These are phyloP conservation scores for Achaetomiella virescens DNA, from an alignment of 495 filamentous ascomycete species.

Conservation along the genomic window DNA sequence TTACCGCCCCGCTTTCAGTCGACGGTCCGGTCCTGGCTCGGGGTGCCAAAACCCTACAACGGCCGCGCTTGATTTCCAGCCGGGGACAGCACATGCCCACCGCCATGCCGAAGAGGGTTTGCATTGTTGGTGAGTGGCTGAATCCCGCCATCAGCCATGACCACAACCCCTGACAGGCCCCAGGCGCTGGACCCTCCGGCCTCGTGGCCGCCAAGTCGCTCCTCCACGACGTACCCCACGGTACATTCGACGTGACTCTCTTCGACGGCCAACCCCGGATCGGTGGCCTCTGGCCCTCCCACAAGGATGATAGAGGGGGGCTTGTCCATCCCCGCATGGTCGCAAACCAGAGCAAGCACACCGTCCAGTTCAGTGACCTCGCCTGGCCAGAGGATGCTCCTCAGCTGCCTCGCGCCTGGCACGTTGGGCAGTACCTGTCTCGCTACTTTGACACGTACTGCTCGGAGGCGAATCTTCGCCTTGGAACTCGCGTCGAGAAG, in stretches of 20 bases:
- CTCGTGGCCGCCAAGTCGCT: conserved; percentile 78
- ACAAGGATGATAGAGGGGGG: conserved; percentile 36
- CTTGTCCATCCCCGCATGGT: conserved; percentile 61
- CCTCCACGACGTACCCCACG: conserved; percentile 50
- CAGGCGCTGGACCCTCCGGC: conserved; percentile 76
- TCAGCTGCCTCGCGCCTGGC: conserved; percentile 66
- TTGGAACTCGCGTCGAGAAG: conserved; percentile 49
- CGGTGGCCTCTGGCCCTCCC: conserved; percentile 70
- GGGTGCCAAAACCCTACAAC: not conserved
- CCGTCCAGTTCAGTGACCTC: conserved; percentile 73
- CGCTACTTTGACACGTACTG: conserved; percentile 56
- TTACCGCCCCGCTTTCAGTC: conserved; percentile 6
- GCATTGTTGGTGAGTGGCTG: conserved; percentile 56
- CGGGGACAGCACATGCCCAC: not conserved
- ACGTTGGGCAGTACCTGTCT: conserved; percentile 69
- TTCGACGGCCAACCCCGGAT: conserved; percentile 61
- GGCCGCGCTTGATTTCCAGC: not conserved
- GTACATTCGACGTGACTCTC: conserved; percentile 59
- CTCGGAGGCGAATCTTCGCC: conserved; percentile 38
- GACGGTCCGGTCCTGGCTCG: conserved; percentile 9
- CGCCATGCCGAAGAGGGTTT: conserved; percentile 51
- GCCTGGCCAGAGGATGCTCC: conserved; percentile 54
- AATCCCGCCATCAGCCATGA: not conserved
- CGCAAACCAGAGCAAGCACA: conserved; percentile 74
- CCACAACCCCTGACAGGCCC: not conserved